Evolutionary conservation across 2,329 filamentous ascomycete genomes (phyloP), one percentile per base, ranked within the genome.

Genomic region (Emmonsiellopsis sp.): DNA sequence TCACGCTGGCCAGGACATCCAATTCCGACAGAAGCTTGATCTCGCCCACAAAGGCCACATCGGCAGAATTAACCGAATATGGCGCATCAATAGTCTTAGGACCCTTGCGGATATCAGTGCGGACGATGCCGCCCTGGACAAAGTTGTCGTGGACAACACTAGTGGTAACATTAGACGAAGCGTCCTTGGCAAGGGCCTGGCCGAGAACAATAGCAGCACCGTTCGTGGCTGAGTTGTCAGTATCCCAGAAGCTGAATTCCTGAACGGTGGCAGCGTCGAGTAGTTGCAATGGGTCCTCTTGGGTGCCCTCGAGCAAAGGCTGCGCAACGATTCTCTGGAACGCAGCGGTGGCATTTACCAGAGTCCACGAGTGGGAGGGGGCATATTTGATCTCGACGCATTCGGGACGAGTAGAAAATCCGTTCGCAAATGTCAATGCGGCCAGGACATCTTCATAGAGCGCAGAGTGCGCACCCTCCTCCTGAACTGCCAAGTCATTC

Each of bases 161-260:
- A 37, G 80, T 75, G 45, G 80, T 78, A 46, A 86, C 78, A 58
- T 84, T 85, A 65, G 76, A 76, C 0, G 79, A 70, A 8, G 80
- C 80, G 61, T 85, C 81, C 34, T 74, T 76, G 3, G 83, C 79
- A 37, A 86, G 69, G 7, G 83, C 74, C 64, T 82, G 77, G 42
- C 78, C 80, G 48, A 86, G 66, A 45, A 74, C 80, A 21, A 80
- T 72, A 9, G 89, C 85, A 1, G 88, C 84, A 55, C 76, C 76
- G 50, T 79, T 77, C 50, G 85, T 80, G 1, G 76, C 71, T 32
- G 90, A 90, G 68, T 84, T 80, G 65, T 95, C 92, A 42, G 87
- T 68, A 61, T 96, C 88, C 90, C 91, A 97, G 79, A 98, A 96
- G 10, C 85, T 85, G 74, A 93, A 97, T 71, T 97, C 87, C 68